Evolutionary conservation across 2,329 filamentous ascomycete genomes (phyloP), one percentile per base, ranked within the genome.

Genomic region (Alternaria atra): DNA sequence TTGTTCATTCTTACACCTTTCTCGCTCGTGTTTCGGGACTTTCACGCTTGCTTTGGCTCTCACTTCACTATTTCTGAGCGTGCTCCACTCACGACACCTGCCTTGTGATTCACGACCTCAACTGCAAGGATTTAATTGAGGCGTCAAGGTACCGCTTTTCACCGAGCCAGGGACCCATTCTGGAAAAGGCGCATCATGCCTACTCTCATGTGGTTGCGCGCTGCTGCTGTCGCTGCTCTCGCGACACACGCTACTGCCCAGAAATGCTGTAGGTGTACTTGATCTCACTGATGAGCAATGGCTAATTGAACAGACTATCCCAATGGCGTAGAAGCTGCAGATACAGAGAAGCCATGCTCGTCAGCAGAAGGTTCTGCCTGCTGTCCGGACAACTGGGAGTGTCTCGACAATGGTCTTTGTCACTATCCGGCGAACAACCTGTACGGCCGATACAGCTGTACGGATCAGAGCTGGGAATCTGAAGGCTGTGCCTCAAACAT

Each of bases 351-450:
- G 52, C 68, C 76, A 30, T 79, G 76, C 61, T 75, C 75, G 3
- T 68, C 71, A n/a, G 69, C 61, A 50, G 53, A 72, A 55, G 76
- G 74, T 17, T 71, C 75, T 9, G 74, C 75, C 5, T 79, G 77
- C 63, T 79, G 77, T 51, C 77, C 77, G 6, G 66, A 75, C 17
- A 75, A 71, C 12, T 79, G 76, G 75, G 30, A 76, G 51, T 79
- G 77, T 47, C 69, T 78, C 32, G 73, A 77, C 61, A 79, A 79
- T 52, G 77, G 77, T n/a, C 68, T 78, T 6, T 79, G 77, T 57
- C 62, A 77, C 48, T 73, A 76, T 55, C 66, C 67, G 15, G 48
- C 66, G 1, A 60, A 58, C 17, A 68, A 74, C 1, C 52, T 76
- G 2, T 71, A 70, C 37, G 77, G 76, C 27, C 56, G 73, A 35